Conservation (phyloP, 2,329 filamentous ascomycete genomes). For the Sporothrix humicola region DNA sequence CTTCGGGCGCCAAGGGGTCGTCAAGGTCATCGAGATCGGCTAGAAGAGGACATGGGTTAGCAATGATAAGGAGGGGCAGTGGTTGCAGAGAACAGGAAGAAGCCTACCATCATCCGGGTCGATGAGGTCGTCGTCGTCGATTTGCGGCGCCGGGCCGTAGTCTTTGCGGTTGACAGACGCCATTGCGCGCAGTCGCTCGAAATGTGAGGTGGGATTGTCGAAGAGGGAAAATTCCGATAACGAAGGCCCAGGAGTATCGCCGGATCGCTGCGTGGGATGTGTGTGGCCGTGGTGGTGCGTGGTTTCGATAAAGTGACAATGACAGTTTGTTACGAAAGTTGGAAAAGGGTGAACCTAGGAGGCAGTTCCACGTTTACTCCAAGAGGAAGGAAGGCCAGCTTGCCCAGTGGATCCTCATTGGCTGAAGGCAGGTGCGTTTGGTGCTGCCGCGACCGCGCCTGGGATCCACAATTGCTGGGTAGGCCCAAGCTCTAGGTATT, state of each 20-base stretch:
- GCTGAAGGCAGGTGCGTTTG: not conserved
- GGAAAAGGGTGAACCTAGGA: slow-evolving; percentile 27
- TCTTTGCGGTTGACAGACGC: slow-evolving; percentile 56
- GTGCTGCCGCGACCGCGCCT: slow-evolving; percentile 24
- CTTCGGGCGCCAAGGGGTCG: slow-evolving; percentile 72
- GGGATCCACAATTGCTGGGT: not conserved
- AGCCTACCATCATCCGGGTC: slow-evolving; percentile 75
- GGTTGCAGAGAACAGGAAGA: not conserved
- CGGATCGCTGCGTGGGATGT: not conserved
- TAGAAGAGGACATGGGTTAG: not conserved
- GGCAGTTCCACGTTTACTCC: slow-evolving; percentile 31
- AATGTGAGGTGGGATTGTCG: too few relatives aligned
- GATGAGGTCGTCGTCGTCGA: slow-evolving; percentile 72
- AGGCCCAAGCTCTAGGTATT: not conserved
- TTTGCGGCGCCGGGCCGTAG: slow-evolving; percentile 65
- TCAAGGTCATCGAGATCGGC: slow-evolving; percentile 92
- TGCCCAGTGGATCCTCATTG: not conserved
- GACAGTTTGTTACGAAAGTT: slow-evolving; percentile 14
- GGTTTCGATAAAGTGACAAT: slow-evolving; percentile 14
- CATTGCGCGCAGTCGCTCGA: slow-evolving; percentile 45
- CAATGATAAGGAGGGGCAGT: not conserved
- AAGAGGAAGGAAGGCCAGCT: slow-evolving; percentile 6
- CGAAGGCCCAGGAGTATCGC: not conserved
- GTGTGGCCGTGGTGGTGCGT: not conserved
- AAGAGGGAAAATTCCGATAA: not conserved